These are phyloP conservation scores for Asterophora lycoperdoides DNA, from an alignment of 768 basidiomycete genomes.

Conservation along the genomic window DNA sequence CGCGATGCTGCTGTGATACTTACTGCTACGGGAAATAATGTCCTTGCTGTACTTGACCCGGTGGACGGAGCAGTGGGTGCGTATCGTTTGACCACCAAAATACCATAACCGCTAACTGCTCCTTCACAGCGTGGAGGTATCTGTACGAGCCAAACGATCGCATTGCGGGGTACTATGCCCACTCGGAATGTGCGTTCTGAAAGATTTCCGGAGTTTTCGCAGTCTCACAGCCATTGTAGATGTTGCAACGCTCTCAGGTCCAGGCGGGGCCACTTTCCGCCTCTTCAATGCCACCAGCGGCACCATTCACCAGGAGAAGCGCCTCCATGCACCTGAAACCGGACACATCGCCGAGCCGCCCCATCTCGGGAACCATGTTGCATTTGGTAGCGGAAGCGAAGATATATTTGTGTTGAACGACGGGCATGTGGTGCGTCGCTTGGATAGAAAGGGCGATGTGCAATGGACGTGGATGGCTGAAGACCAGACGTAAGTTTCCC, in stretches of 20 bases:
- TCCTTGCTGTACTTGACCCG: slow-evolving; percentile 69
- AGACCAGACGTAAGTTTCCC: slow-evolving; percentile 55
- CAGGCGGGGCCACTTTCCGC: slow-evolving; percentile 64
- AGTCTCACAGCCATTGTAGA: slow-evolving; percentile 33
- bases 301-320: slow-evolving; percentile 59
- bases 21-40: slow-evolving; percentile 67
- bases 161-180: slow-evolving; percentile 58
- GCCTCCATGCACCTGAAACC: slow-evolving; percentile 43
- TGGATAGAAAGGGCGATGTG: slow-evolving; percentile 48
- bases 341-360: slow-evolving; percentile 49
- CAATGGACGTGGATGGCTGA: slow-evolving; percentile 72
- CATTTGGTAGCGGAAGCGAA: slow-evolving; percentile 26
- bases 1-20: slow-evolving; percentile 44
- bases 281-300: slow-evolving; percentile 59
- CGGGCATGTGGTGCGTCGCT: slow-evolving; percentile 50
- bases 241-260: slow-evolving; percentile 71
- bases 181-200: slow-evolving; percentile 49
- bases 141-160: slow-evolving; percentile 66
- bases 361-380: slow-evolving; percentile 51
- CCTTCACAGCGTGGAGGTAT: slow-evolving; percentile 70
- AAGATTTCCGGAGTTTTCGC: neutral
- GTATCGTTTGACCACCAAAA: slow-evolving; percentile 18
- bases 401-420: slow-evolving; percentile 54
- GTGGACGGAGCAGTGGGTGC: slow-evolving; percentile 69
- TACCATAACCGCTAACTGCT: too few relatives aligned